Conservation (phyloP, 768 basidiomycete species). For the Tubosaeta sp. region DNA sequence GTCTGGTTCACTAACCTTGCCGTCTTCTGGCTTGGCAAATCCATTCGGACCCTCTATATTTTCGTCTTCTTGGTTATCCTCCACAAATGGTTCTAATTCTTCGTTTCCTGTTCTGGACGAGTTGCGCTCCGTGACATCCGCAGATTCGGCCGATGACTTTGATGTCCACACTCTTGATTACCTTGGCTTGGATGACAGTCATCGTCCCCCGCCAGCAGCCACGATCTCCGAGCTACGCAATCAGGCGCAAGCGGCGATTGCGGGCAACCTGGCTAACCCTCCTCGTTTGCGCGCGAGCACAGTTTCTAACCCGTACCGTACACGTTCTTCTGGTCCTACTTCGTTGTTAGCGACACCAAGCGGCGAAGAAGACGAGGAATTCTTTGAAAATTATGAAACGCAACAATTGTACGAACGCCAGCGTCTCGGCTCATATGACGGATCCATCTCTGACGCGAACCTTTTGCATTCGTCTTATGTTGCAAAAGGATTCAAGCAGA, state of each 20-base stretch:
- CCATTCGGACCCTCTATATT: constrained; percentile 89
- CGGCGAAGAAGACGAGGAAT: constrained; percentile 71
- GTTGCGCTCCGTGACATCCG: constrained; percentile 73
- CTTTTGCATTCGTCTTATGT: constrained; percentile 59
- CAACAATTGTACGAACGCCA: constrained; percentile 44
- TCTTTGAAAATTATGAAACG: constrained; percentile 57
- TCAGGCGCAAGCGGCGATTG: constrained; percentile 87
- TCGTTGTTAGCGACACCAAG: constrained; percentile 61
- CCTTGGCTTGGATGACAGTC: constrained; percentile 84
- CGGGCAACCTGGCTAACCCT: constrained; percentile 74
- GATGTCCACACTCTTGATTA: constrained; percentile 96
- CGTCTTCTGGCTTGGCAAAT: constrained; percentile 69
- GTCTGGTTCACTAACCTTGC: constrained; percentile 89
- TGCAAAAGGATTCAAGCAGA: constrained; percentile 67
- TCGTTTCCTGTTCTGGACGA: constrained; percentile 73
- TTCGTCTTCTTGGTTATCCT: constrained; percentile 82
- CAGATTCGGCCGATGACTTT: constrained; percentile 80
- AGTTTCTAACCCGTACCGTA: constrained; percentile 88
- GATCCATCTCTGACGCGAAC: constrained; percentile 44
- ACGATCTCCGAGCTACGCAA: constrained; percentile 85
- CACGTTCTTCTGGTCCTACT: constrained; percentile 52
- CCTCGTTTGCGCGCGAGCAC: constrained; percentile 85
- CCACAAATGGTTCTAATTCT: constrained; percentile 50
- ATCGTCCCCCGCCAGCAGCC: constrained; percentile 73
- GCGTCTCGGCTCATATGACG: constrained; percentile 60